phyloP scores from a whole-genome alignment of 2,329 filamentous ascomycete genomes.

The Bipolaris sorokiniana region DNA sequence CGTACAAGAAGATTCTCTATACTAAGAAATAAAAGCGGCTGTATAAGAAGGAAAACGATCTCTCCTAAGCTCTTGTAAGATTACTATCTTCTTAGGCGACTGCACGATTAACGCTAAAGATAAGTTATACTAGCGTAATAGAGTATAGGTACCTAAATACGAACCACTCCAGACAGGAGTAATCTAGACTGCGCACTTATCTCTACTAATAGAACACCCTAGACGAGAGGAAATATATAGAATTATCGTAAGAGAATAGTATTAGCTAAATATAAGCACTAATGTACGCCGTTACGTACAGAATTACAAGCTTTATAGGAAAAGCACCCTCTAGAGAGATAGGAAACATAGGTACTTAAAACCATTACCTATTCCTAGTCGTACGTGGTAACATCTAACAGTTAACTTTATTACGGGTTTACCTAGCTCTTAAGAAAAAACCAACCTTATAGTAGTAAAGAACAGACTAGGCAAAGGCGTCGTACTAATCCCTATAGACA shows the following conservation, averaged over 20 bases:
- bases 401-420: not conserved
- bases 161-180: not conserved
- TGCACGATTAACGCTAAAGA: too few species aligned
- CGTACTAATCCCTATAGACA: not conserved
- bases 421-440: not conserved
- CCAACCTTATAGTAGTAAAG: constrained; percentile 1
- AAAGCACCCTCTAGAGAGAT: not conserved
- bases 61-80: too few species aligned
- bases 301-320: not conserved
- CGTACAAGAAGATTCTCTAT: too few species aligned
- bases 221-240: not conserved
- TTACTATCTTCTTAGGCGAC: not conserved
- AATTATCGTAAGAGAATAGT: not conserved
- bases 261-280: too few species aligned
- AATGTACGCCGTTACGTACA: not conserved
- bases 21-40: too few species aligned
- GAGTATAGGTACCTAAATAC: not conserved
- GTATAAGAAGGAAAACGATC: too few species aligned
- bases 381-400: not conserved
- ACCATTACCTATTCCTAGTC: not conserved
- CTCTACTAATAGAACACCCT: not conserved
- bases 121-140: not conserved
- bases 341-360: not conserved
- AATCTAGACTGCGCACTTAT: not conserved
- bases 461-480: not conserved